Evolutionary conservation across 192 early-diverging fungal species (phyloP), one percentile per base, ranked within the genome.

Genomic region (Anaeromyces robustus): DNA sequence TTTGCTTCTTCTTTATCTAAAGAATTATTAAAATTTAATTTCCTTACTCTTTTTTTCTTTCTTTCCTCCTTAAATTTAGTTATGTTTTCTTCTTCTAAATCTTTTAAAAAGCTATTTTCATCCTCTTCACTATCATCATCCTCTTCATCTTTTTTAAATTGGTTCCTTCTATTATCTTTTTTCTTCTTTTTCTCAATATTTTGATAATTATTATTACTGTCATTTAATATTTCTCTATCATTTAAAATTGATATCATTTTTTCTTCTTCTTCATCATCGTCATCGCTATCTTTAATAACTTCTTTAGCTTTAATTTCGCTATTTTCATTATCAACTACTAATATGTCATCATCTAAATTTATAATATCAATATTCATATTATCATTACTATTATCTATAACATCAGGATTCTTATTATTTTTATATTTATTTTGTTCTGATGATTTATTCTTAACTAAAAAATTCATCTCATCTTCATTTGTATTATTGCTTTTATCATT

Each of bases 41-140:
- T 79, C 9, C 22, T 29, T 84, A 13, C 17, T 80, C 14, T 37
- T 32, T 84, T 80, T 39, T 77, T 41, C 30, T 83, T 84, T 29
- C 22, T 30, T 78, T 17, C 68, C 9, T n/a, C n/a, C n/a, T n/a
- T n/a, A n/a, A n/a, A n/a, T n/a, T n/a, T n/a, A n/a, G n/a, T n/a
- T n/a, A n/a, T n/a, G n/a, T 31, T 41, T 77, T 29, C 77, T 41
- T 29, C 13, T 13, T 14, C 13, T 14, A 39, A 4, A 39, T 1
- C 13, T 14, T n/a, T n/a, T n/a, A n/a, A n/a, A n/a, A n/a, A n/a
- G n/a, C n/a, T n/a, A n/a, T n/a, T n/a, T n/a, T 13, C 37, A 39
- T 39, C 13, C 37, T 39, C 7, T 39, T 12, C 1, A 14, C 9
- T 12, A 39, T 1, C 9, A 13, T 39, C 37, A 14, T 39, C 37